phyloP scores from a whole-genome alignment of 106 monocot genomes.

The Ottelia alismoides region DNA sequence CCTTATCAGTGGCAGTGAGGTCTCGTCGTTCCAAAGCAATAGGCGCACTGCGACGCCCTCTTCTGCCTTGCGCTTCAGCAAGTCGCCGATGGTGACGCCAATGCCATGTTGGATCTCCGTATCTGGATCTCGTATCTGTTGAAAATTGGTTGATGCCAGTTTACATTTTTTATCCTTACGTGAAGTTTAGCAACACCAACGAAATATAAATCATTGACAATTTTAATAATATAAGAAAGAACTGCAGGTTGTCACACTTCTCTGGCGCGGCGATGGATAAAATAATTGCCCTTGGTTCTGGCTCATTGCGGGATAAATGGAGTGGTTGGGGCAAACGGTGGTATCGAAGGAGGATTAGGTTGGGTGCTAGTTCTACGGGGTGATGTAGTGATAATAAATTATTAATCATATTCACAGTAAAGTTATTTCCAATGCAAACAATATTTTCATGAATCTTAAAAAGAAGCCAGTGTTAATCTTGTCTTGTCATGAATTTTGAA shows the following conservation, averaged over 20 bases:
- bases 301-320: not conserved
- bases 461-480: too few relatives aligned
- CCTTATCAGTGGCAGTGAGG: conserved; percentile 20
- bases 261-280: not conserved
- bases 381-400: too few relatives aligned
- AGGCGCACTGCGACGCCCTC: conserved; percentile 38
- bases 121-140: conserved; percentile 27
- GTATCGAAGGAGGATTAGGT: too few relatives aligned
- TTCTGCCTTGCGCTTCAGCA: conserved; percentile 42
- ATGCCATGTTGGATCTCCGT: conserved; percentile 3
- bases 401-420: too few relatives aligned
- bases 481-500: too few relatives aligned
- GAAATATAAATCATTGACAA: not conserved
- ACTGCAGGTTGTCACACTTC: not conserved
- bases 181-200: not conserved
- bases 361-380: too few relatives aligned
- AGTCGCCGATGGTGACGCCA: conserved; percentile 30
- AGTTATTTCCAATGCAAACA: too few relatives aligned
- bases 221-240: not conserved
- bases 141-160: not conserved
- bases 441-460: too few relatives aligned
- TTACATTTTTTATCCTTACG: not conserved
- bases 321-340: too few relatives aligned
- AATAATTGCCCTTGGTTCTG: too few relatives aligned
- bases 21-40: conserved; percentile 56